Evolutionary conservation across 768 basidiomycete genomes (phyloP).

Genomic region (Dentipellis fragilis): DNA sequence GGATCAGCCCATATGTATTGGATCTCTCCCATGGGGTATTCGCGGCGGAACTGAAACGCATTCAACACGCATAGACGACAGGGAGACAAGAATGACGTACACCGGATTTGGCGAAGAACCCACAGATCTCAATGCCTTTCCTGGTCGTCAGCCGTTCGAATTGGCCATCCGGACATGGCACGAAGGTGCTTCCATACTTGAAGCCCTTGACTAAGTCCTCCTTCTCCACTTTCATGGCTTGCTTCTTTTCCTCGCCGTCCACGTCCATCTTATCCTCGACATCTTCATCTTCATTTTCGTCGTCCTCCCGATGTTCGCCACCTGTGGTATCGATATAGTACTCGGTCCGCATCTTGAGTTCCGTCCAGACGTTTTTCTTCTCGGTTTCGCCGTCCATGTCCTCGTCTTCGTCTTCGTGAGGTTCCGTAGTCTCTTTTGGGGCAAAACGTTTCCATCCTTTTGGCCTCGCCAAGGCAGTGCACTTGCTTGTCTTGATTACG

Average conservation of each 20-base stretch:
- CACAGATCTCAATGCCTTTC: constrained; percentile 82
- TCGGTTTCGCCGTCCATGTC: constrained; percentile 8
- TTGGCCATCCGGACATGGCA: constrained; percentile 77
- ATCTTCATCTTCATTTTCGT: constrained; percentile 15
- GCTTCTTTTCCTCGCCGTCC: constrained; percentile 24
- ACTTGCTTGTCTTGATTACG: constrained; percentile 67
- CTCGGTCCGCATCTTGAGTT: constrained; percentile 37
- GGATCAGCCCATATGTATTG: constrained; percentile 80
- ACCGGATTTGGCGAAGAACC: constrained; percentile 63
- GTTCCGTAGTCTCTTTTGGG: constrained; percentile 24
- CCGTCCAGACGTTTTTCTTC: constrained; percentile 24
- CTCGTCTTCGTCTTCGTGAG: constrained; percentile 21
- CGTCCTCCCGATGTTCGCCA: constrained; percentile 9
- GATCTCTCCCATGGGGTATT: constrained; percentile 75
- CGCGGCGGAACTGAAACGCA: constrained; percentile 61
- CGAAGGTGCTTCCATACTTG: constrained; percentile 86
- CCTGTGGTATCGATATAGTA: constrained; percentile 38
- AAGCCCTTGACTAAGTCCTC: constrained; percentile 75
- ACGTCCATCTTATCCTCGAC: constrained; percentile 28
- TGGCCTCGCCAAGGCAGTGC: constrained; percentile 58
- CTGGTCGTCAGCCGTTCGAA: constrained; percentile 65
- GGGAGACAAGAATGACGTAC: constrained; percentile 28
- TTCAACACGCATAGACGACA: neutral
- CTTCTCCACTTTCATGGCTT: constrained; percentile 53
- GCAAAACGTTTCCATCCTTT: constrained; percentile 75